These are phyloP conservation scores for Jamesozyma spencerorum DNA, from an alignment of 805 yeast species.

Conservation along the genomic window DNA sequence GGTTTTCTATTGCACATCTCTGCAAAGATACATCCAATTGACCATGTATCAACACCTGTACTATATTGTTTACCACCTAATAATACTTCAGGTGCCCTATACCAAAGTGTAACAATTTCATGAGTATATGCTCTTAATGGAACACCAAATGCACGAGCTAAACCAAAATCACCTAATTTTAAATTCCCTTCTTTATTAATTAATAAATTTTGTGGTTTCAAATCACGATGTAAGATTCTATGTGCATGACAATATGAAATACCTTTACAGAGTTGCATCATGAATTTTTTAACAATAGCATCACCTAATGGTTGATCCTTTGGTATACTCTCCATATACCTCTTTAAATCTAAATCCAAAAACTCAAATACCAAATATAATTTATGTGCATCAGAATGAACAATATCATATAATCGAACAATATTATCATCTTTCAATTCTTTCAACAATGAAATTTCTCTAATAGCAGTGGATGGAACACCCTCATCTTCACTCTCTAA, in stretches of 20 bases:
- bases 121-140: constrained; percentile 96
- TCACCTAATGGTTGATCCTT: constrained; percentile 84
- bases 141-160: constrained; percentile 95
- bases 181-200: constrained; percentile 85
- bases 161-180: constrained; percentile 92
- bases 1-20: constrained; percentile 99
- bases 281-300: constrained; percentile 76
- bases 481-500: constrained; percentile 91
- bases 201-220: constrained; percentile 90
- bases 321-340: constrained; percentile 85
- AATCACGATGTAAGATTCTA: constrained; percentile 60
- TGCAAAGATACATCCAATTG: constrained; percentile 95
- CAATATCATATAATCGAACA: constrained; percentile 86
- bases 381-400: constrained; percentile 87
- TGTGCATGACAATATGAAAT: constrained; percentile 60
- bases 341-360: constrained; percentile 87
- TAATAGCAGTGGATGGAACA: constrained; percentile 94
- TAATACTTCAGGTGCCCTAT: constrained; percentile 93
- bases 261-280: constrained; percentile 89
- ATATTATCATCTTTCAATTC: constrained; percentile 90
- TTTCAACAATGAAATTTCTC: constrained; percentile 92
- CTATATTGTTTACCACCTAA: constrained; percentile 92
- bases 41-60: constrained; percentile 97
- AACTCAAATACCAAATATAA: constrained; percentile 87
- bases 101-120: constrained; percentile 97